Base-by-base conservation (phyloP, 208 protist species). In the Acanthamoeba quina region DNA sequence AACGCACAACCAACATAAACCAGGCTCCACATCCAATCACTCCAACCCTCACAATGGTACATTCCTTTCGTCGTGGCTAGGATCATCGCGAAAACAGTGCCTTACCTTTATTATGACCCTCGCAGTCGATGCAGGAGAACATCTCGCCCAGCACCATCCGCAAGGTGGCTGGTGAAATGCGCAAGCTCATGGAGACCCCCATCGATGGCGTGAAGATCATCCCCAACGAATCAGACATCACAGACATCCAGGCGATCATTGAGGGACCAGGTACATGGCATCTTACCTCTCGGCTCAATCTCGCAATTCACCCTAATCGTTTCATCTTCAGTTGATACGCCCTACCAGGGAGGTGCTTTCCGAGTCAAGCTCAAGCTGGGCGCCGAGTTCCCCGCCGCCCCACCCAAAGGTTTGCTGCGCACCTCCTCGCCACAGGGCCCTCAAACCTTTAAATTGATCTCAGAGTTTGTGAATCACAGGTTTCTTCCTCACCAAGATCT, bases 401-500 rank as follows among this genome's bases (percentile, higher is more conserved):
- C 99, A 9, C 99, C 99, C 41, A 99, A 99, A 88, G 99, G 98
- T 31, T 34, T 44, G 54, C 26, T 58, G n/a, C 58, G 19, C 21
- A n/a, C 19, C 47, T 29, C 13, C 70, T n/a, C 68, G 41, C n/a
- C n/a, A n/a, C n/a, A n/a, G n/a, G n/a, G n/a, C n/a, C n/a, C n/a
- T n/a, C n/a, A n/a, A n/a, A n/a, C n/a, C n/a, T n/a, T n/a, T n/a
- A n/a, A n/a, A n/a, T n/a, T n/a, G n/a, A n/a, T n/a, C n/a, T n/a
- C n/a, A n/a, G n/a, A n/a, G n/a, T n/a, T n/a, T n/a, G n/a, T n/a
- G n/a, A n/a, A n/a, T n/a, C n/a, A n/a, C n/a, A n/a, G 70, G 60
- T 26, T 92, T 97, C 74, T 99, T 99, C 96, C 94, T 98, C 60
- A 99, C 99, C 10, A 99, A 99, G 88, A 99, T 99, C 68, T 99